Conservation (phyloP, 2,329 filamentous ascomycete species). For the Karstenula rhodostoma region DNA sequence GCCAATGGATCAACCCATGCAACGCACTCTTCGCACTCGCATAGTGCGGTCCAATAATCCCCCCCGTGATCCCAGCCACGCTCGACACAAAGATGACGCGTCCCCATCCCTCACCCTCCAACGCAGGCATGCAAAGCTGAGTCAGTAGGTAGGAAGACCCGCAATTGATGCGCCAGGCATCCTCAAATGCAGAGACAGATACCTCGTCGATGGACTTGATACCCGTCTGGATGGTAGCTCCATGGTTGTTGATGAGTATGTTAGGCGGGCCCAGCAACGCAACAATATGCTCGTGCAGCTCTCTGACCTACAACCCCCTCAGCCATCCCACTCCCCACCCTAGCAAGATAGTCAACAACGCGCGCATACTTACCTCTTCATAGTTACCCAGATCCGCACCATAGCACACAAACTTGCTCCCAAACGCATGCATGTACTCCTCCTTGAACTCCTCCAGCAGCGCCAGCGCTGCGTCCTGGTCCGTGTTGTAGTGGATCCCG, state of each 20-base stretch:
- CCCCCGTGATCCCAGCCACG: constrained; percentile 52
- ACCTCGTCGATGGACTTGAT: constrained; percentile 42
- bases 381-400: constrained; percentile 50
- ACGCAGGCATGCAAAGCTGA: constrained; percentile 49
- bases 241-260: constrained; percentile 55
- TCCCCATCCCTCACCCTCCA: constrained; percentile 49
- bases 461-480: constrained; percentile 32
- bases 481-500: constrained; percentile 54
- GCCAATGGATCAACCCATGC: constrained; percentile 58
- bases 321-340: background rate
- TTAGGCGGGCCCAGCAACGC: constrained; percentile 44
- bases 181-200: constrained; percentile 47
- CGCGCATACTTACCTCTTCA: constrained; percentile 38
- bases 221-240: constrained; percentile 33
- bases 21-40: constrained; percentile 53
- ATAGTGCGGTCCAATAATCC: constrained; percentile 53
- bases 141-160: constrained; percentile 48
- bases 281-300: constrained; percentile 46
- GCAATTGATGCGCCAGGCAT: constrained; percentile 50
- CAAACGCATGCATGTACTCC: constrained; percentile 30
- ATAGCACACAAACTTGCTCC: constrained; percentile 37
- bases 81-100: constrained; percentile 49
- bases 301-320: constrained; percentile 30
- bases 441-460: constrained; percentile 33
- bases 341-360: background rate